A percentile compares a stretch with the other conserved stretches of the same genome.
These are phyloP conservation scores for Coffea humblotiana DNA, from an alignment of 305 asterid species.

Conservation along the genomic window DNA sequence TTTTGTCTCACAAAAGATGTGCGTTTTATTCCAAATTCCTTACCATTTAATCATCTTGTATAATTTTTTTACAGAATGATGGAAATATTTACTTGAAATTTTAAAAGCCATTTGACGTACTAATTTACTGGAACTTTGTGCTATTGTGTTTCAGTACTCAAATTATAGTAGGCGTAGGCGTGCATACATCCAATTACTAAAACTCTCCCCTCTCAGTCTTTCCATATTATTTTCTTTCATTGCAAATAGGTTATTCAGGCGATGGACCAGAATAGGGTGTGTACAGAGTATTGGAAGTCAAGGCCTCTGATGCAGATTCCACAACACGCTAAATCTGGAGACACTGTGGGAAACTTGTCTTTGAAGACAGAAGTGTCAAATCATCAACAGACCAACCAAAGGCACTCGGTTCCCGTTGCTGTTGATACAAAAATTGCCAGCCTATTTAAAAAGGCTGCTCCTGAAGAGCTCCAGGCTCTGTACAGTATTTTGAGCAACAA, in stretches of 20 bases:
- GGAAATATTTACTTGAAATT: neutral
- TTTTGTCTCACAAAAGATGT: neutral
- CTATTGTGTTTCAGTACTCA: neutral
- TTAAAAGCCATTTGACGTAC: no score
- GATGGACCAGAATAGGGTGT: conserved; percentile 62
- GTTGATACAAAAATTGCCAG: conserved; percentile 41
- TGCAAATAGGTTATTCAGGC: conserved; percentile 65
- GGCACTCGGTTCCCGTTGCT: conserved; percentile 20
- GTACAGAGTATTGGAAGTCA: conserved; percentile 77
- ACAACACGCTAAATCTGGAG: conserved; percentile 32
- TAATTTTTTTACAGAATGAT: neutral
- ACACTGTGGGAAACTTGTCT: conserved; percentile 20
- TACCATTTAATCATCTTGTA: neutral
- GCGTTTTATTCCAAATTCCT: neutral
- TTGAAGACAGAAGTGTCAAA: conserved; percentile 38
- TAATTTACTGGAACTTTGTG: neutral
- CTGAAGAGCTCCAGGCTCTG: conserved; percentile 26
- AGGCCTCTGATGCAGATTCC: conserved; percentile 63
- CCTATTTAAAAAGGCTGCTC: conserved; percentile 63
- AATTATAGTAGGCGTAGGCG: no score
- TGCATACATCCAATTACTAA: neutral
- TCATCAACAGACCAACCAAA: conserved; percentile 28
- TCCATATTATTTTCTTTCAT: neutral
- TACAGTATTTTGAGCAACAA: conserved; percentile 16
- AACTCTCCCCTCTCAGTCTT: neutral